phyloP scores from a whole-genome alignment of 805 yeast genomes.

The Yarrowia alimentaria region DNA sequence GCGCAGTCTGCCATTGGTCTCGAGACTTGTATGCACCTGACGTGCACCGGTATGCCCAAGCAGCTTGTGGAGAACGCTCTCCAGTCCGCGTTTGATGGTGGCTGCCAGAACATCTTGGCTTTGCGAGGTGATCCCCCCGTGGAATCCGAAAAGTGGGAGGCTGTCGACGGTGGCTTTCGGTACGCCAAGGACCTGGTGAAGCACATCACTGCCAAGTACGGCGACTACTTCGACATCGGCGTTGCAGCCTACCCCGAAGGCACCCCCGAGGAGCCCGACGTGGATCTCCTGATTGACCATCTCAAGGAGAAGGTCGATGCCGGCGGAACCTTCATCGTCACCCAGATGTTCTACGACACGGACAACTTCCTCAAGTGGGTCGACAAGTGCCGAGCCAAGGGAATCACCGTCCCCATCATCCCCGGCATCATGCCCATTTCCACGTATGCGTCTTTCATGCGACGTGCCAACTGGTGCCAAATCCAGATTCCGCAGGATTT shows the following conservation, averaged over 20 bases:
- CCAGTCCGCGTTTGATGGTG: constrained; percentile 78
- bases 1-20: constrained; percentile 86
- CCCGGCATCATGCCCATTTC: constrained; percentile 99
- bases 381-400: constrained; percentile 60
- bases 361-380: constrained; percentile 87
- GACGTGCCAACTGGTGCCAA: constrained; percentile 95
- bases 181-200: constrained; percentile 84
- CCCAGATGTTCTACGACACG: constrained; percentile 96
- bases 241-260: constrained; percentile 99
- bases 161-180: constrained; percentile 69
- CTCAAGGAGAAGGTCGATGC: constrained; percentile 88
- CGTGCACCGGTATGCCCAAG: constrained; percentile 92
- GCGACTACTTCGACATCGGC: constrained; percentile 88
- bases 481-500: constrained; percentile 75
- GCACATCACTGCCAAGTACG: constrained; percentile 74
- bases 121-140: constrained; percentile 94
- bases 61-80: constrained; percentile 80
- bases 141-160: constrained; percentile 43
- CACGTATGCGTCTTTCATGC: constrained; percentile 86
- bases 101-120: constrained; percentile 94
- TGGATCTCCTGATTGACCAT: constrained; percentile 52
- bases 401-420: constrained; percentile 80
- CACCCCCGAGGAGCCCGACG: constrained; percentile 79
- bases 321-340: constrained; percentile 90
- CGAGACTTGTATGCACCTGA: constrained; percentile 97